phyloP scores from a whole-genome alignment of 2,329 filamentous ascomycete species.

The Phialophora tarda region DNA sequence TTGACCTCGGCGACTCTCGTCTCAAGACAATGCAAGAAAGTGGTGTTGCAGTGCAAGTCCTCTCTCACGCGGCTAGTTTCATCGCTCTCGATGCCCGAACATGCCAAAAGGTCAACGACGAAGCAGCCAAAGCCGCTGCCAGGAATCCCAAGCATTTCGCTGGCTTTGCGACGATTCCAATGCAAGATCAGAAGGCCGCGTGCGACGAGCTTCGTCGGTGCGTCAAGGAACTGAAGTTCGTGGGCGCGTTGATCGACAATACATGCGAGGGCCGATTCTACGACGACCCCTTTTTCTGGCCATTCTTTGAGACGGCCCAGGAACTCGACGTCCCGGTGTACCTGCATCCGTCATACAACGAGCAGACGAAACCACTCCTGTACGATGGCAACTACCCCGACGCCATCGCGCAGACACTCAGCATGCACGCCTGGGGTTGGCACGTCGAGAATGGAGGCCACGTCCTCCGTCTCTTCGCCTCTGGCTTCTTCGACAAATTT shows the following conservation, averaged over 20 bases:
- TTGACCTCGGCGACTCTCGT: constrained; percentile 24
- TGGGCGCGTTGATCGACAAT: constrained; percentile 56
- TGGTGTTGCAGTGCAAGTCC: constrained; percentile 35
- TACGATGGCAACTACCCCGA: constrained; percentile 48
- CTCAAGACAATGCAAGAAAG: constrained; percentile 32
- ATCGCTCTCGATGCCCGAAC: constrained; percentile 17
- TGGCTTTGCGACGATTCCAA: constrained; percentile 53
- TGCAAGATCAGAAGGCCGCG: constrained; percentile 46
- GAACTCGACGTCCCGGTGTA: constrained; percentile 59
- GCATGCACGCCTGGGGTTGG: constrained; percentile 45
- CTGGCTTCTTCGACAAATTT: constrained; percentile 61
- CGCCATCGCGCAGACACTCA: constrained; percentile 20
- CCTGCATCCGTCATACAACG: constrained; percentile 56
- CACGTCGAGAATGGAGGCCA: constrained; percentile 47
- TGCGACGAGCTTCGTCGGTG: constrained; percentile 46
- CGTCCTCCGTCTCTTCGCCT: constrained; percentile 53
- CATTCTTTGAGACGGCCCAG: constrained; percentile 49
- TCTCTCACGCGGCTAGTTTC: constrained; percentile 29
- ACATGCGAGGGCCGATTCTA: constrained; percentile 47
- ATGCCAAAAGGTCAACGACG: constrained; percentile 28
- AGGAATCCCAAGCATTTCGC: constrained; percentile 46
- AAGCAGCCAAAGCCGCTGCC: constrained; percentile 3
- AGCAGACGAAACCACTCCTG: constrained; percentile 42
- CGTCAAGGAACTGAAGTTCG: constrained; percentile 51
- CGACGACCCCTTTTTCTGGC: constrained; percentile 51